phyloP scores from a whole-genome alignment of 2,329 filamentous ascomycete species.

The Tolypocladium capitatum region DNA sequence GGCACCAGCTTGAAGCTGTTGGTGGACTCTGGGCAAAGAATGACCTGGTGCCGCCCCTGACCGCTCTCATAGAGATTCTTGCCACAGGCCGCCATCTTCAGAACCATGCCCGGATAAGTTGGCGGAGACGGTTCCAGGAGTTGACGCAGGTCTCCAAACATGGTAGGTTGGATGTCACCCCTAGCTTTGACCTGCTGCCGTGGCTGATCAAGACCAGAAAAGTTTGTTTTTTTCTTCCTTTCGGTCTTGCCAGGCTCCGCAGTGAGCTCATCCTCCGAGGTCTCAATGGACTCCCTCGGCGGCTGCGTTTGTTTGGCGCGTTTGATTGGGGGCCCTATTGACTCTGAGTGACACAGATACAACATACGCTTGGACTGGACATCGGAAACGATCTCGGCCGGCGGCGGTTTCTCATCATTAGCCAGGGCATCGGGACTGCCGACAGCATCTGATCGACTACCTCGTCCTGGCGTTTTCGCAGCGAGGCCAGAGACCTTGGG shows the following conservation, averaged over 20 bases:
- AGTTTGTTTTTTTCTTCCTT: constrained; percentile 6
- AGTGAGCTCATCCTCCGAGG: constrained; percentile 18
- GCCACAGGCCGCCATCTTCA: constrained; percentile 14
- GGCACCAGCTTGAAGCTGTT: constrained; percentile 3
- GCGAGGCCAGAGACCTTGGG: background rate
- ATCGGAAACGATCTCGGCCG: constrained; percentile 11
- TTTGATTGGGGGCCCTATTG: constrained; percentile 7
- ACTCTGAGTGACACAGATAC: background rate
- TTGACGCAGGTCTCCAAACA: constrained; percentile 1
- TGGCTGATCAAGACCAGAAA: constrained; percentile 2
- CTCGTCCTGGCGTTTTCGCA: background rate
- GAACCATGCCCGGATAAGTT: background rate
- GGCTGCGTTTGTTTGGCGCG: constrained; percentile 1
- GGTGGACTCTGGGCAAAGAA: constrained; percentile 1
- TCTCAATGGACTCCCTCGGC: constrained; percentile 6
- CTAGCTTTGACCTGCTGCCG: constrained; percentile 3
- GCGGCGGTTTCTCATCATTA: constrained; percentile 5
- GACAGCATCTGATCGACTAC: background rate
- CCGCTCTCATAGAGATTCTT: constrained; percentile 3
- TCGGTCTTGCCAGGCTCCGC: background rate
- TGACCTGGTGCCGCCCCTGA: background rate
- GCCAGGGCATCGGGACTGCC: constrained; percentile 14
- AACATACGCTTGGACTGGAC: constrained; percentile 5
- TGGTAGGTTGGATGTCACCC: constrained; percentile 15
- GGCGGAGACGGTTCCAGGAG: background rate